Evolutionary conservation across 1,284 basidiomycete species (phyloP).

Genomic region (Trichosporon coremiiforme): DNA sequence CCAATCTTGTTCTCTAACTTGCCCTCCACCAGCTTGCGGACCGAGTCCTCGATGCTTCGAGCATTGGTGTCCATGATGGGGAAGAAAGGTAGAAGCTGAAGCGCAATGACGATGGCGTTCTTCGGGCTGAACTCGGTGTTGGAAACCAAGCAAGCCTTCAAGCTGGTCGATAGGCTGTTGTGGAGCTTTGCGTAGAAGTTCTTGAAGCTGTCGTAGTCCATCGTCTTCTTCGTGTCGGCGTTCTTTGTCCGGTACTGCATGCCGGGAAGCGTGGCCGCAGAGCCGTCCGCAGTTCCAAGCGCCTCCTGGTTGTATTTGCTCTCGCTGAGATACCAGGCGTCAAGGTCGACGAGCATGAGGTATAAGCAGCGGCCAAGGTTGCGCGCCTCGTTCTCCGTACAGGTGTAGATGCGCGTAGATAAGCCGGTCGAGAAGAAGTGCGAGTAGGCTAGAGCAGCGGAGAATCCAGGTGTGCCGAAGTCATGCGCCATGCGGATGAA

Average conservation of each 20-base stretch:
- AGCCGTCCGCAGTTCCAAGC: constrained; percentile 45
- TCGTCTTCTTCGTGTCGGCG: constrained; percentile 48
- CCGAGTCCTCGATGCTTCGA: constrained; percentile 64
- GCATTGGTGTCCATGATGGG: constrained; percentile 66
- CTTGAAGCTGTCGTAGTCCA: constrained; percentile 72
- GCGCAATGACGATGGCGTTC: constrained; percentile 85
- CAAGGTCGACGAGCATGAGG: constrained; percentile 73
- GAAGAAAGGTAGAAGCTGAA: constrained; percentile 84
- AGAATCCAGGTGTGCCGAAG: constrained; percentile 82
- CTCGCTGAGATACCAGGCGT: constrained; percentile 74
- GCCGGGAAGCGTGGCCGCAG: constrained; percentile 55
- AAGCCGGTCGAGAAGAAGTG: constrained; percentile 84
- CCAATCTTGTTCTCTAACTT: constrained; percentile 59
- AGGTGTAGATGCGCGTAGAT: constrained; percentile 82
- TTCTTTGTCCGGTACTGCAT: constrained; percentile 63
- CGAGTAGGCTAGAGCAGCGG: constrained; percentile 80
- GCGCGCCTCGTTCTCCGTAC: constrained; percentile 92
- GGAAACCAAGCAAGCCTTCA: constrained; percentile 21
- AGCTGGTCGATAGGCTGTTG: constrained; percentile 61
- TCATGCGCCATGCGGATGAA: constrained; percentile 86
- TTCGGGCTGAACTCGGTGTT: constrained; percentile 69
- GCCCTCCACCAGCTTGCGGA: constrained; percentile 69
- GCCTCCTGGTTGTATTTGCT: constrained; percentile 57
- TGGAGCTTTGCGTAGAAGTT: constrained; percentile 80
- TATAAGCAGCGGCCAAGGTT: constrained; percentile 90